Base-by-base conservation (phyloP, 306 rosid genomes). In the Sphenostylis stenocarpa region DNA sequence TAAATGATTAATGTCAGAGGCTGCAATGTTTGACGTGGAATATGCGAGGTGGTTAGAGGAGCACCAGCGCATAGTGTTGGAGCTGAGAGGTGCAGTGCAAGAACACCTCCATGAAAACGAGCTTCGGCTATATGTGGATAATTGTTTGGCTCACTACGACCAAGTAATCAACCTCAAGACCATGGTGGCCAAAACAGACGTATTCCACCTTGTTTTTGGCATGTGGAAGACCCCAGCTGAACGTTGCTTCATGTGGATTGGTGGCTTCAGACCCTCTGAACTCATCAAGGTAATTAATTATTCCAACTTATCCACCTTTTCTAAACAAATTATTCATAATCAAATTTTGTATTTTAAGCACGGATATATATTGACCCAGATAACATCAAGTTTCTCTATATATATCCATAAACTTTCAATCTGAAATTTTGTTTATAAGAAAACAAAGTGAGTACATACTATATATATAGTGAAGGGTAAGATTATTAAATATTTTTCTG, bases 201-300 rank as follows among this genome's bases (percentile, higher is more conserved):
- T 85, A 0, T 95, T 95, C 69, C 98, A 95, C 58, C 79, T 95
- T 24, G 84, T 95, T 43, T 92, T 92, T 45, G 98, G 98, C 78
- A 84, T 82, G 88, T 95, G 98, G 98, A 90, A 86, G 71, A 90
- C 97, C 29, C 98, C 98, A 17, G 91, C 97, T 9, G 98, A 95
- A 70, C 89, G 97, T 4, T 95, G 96, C 76, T 92, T 92, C 85
- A 85, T 95, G 96, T 95, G 98, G 98, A 92, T 95, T 26, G 98
- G 98, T 34, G 98, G 93, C 10, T 90, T 87, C 76, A 84, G 96
- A 70, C 97, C 98, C 15, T 95, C 98, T 52, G 93, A 92, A 70
- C 86, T 95, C 90, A 90, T 95, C 76, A 95, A 95, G 97, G 98
- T 94, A 41, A 11, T 41, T 11, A 0, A 49, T 49, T 49, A 49